Percentiles rank a stretch among this genome's conserved stretches.
phyloP scores from a whole-genome alignment of 2,329 filamentous ascomycete genomes.

The Blumeriella jaapii region DNA sequence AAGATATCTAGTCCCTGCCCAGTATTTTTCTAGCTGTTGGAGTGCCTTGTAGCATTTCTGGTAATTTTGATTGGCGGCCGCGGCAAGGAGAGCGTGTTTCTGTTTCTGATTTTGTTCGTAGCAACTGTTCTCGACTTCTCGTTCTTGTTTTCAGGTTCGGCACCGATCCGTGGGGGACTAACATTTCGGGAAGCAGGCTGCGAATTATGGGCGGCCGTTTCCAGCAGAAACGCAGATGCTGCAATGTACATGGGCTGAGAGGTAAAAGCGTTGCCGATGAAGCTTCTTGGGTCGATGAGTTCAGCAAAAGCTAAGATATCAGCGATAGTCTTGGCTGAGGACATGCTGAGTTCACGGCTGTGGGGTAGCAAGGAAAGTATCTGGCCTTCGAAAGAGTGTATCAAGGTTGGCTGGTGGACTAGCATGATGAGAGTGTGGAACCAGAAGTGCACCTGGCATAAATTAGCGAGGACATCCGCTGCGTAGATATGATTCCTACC shows the following conservation, averaged over 20 bases:
- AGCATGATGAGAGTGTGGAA: conserved; percentile 71
- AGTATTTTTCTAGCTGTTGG: conserved; percentile 70
- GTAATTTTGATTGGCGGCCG: conserved; percentile 77
- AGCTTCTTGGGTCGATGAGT: conserved; percentile 73
- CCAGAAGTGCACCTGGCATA: conserved; percentile 79
- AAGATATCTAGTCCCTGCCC: conserved; percentile 81
- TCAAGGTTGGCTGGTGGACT: conserved; percentile 69
- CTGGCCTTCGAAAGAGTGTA: conserved; percentile 61
- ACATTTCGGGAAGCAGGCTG: conserved; percentile 49
- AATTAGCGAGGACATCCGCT: conserved; percentile 66
- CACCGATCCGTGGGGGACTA: conserved; percentile 16
- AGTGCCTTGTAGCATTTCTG: conserved; percentile 77
- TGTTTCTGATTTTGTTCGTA: conserved; percentile 23
- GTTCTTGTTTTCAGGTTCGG: conserved; percentile 2
- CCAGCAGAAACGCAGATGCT: conserved; percentile 78
- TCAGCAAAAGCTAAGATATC: conserved; percentile 82
- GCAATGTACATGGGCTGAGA: conserved; percentile 88
- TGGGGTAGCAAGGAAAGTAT: conserved; percentile 67
- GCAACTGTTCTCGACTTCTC: conserved; percentile 16
- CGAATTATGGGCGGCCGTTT: conserved; percentile 60
- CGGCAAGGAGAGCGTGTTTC: conserved; percentile 67
- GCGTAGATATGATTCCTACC: conserved; percentile 61
- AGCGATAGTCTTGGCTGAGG: conserved; percentile 69
- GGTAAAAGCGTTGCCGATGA: conserved; percentile 79
- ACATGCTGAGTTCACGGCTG: conserved; percentile 53